phyloP scores from a whole-genome alignment of 2,329 filamentous ascomycete species.

The Aspergillus carbonarius region DNA sequence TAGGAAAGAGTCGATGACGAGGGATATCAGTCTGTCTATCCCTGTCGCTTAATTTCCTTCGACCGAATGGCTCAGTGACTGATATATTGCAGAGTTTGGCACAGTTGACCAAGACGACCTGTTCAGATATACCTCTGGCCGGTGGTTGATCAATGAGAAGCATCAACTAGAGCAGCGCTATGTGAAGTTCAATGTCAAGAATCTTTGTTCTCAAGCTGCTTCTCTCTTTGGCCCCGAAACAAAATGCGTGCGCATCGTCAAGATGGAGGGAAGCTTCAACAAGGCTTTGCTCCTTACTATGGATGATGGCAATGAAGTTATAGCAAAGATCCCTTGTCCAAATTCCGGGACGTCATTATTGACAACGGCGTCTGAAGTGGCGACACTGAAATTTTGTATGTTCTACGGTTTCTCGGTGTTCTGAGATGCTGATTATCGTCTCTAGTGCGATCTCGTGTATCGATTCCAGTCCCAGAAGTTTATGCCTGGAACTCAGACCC shows the following conservation, averaged over 20 bases:
- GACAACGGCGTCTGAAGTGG: conserved; percentile 38
- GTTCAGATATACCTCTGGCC: conserved; percentile 31
- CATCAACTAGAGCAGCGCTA: conserved; percentile 22
- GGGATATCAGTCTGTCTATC: background rate
- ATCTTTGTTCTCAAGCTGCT: conserved; percentile 29
- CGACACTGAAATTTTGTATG: conserved; percentile 32
- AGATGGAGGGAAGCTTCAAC: conserved; percentile 20
- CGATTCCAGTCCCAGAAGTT: conserved; percentile 36
- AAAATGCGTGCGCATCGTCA: conserved; percentile 26
- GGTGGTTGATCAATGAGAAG: conserved; percentile 29
- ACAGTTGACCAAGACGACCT: conserved; percentile 7
- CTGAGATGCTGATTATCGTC: background rate
- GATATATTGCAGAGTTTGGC: background rate
- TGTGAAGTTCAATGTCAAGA: conserved; percentile 31
- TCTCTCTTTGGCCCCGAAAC: conserved; percentile 17
- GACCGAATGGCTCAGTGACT: background rate
- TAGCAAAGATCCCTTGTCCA: conserved; percentile 26
- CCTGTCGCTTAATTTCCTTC: too few species aligned
- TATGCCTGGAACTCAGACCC: conserved; percentile 32
- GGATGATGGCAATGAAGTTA: conserved; percentile 22
- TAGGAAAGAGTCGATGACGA: background rate
- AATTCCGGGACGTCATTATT: conserved; percentile 24
- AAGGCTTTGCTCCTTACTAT: conserved; percentile 27
- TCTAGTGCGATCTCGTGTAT: conserved; percentile 15
- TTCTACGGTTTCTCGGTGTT: background rate